These are phyloP conservation scores for Ceratonia siliqua DNA, from an alignment of 306 rosid genomes.

Conservation along the genomic window DNA sequence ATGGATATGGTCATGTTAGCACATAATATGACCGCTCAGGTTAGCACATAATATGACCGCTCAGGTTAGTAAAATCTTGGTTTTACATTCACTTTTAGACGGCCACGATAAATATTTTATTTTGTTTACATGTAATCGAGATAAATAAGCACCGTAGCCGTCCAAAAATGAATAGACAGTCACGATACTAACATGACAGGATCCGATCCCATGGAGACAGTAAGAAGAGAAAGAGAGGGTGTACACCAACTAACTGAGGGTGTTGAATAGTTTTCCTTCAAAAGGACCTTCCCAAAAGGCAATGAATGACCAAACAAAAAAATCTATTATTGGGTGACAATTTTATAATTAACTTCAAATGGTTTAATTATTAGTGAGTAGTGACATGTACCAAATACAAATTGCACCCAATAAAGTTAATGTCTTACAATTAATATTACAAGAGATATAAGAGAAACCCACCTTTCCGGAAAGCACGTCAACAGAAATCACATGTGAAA, in stretches of 20 bases:
- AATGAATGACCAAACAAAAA: not conserved
- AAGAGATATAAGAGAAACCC: constrained; percentile 34
- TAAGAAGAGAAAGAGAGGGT: not conserved
- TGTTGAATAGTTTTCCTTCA: not conserved
- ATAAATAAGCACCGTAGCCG: too few species aligned
- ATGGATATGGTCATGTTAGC: too few species aligned
- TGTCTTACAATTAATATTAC: constrained; percentile 7
- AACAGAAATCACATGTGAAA: constrained; percentile 84
- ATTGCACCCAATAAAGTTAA: constrained; percentile 1
- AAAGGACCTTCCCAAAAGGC: not conserved
- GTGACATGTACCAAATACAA: not conserved
- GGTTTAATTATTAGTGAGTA: not conserved
- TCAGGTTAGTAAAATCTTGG: too few species aligned
- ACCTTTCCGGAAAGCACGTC: constrained; percentile 91
- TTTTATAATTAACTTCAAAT: not conserved
- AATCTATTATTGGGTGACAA: not conserved
- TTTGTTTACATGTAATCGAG: too few species aligned
- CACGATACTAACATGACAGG: too few species aligned
- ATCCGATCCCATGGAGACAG: not conserved
- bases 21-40: too few species aligned
- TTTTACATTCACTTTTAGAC: too few species aligned
- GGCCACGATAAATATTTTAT: too few species aligned
- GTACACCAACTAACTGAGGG: not conserved
- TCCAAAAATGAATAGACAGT: too few species aligned
- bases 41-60: too few species aligned